Conservation (phyloP, 2,329 filamentous ascomycete species). For the Septoria linicola region DNA sequence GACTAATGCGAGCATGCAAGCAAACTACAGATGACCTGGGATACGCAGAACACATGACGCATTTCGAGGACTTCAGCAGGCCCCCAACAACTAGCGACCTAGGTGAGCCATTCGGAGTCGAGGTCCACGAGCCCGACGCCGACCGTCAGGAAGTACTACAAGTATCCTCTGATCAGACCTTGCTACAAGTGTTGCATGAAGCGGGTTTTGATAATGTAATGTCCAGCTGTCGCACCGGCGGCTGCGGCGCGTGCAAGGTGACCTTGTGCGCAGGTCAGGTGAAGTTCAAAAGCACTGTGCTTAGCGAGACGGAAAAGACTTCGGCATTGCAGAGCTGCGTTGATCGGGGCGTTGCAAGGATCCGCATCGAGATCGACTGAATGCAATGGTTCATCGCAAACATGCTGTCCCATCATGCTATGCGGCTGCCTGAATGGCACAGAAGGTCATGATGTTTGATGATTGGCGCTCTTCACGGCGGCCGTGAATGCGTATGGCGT, state of each 20-base stretch:
- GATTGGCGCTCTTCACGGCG: too few relatives aligned
- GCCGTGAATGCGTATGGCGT: too few relatives aligned
- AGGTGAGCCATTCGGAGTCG: conserved; percentile 61
- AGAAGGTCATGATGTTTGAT: too few relatives aligned
- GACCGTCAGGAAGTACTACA: conserved; percentile 43
- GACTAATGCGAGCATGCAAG: conserved; percentile 55
- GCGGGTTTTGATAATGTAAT: conserved; percentile 46
- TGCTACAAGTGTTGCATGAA: conserved; percentile 44
- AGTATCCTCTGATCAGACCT: conserved; percentile 44
- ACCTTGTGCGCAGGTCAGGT: conserved; percentile 41
- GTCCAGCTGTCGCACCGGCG: conserved; percentile 46
- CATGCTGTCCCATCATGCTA: too few relatives aligned
- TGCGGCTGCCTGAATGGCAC: too few relatives aligned
- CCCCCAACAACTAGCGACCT: conserved; percentile 41
- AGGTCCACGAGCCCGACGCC: conserved; percentile 46
- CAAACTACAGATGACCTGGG: conserved; percentile 44
- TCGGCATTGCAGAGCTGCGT: conserved; percentile 42
- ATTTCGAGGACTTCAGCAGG: conserved; percentile 61
- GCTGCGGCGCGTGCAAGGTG: conserved; percentile 47
- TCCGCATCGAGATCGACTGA: conserved; percentile 28
- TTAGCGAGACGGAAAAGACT: conserved; percentile 42
- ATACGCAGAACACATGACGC: conserved; percentile 54
- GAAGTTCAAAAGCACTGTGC: conserved; percentile 42
- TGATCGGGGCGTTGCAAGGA: conserved; percentile 35
- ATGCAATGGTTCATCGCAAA: background rate